phyloP scores from a whole-genome alignment of 805 yeast species.

The Candida sanyiensis region DNA sequence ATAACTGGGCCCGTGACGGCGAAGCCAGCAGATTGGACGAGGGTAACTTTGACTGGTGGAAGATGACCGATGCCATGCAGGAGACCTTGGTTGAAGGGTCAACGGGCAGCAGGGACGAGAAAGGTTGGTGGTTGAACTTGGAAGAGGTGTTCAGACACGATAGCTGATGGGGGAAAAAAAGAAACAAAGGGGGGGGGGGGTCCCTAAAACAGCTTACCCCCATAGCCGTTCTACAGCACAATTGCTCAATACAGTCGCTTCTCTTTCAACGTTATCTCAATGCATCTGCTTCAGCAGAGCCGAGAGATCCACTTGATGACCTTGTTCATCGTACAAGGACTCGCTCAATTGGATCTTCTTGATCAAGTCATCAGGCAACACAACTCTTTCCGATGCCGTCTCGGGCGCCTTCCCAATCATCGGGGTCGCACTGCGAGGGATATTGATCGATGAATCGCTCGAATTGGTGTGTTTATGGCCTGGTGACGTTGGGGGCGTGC shows the following conservation, averaged over 20 bases:
- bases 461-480: background rate
- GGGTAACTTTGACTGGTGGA: conserved; percentile 38
- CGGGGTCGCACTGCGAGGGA: conserved; percentile 16
- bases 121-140: conserved; percentile 36
- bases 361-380: background rate
- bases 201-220: no score
- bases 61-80: conserved; percentile 35
- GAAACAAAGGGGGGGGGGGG: no score
- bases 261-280: no score
- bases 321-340: conserved; percentile 7
- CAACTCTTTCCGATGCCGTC: conserved; percentile 1
- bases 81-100: conserved; percentile 33
- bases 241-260: no score
- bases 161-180: no score
- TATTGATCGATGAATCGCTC: background rate
- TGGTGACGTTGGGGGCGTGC: background rate
- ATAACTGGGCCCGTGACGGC: conserved; percentile 32
- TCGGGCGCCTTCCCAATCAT: conserved; percentile 18
- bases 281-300: conserved; percentile 1
- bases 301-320: conserved; percentile 6
- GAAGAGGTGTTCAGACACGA: conserved; percentile 37
- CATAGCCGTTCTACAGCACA: no score
- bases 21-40: conserved; percentile 30
- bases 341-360: conserved; percentile 5
- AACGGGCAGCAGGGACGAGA: conserved; percentile 32